Conservation (phyloP, 2,329 filamentous ascomycete genomes). For the Exserohilum rostratum region DNA sequence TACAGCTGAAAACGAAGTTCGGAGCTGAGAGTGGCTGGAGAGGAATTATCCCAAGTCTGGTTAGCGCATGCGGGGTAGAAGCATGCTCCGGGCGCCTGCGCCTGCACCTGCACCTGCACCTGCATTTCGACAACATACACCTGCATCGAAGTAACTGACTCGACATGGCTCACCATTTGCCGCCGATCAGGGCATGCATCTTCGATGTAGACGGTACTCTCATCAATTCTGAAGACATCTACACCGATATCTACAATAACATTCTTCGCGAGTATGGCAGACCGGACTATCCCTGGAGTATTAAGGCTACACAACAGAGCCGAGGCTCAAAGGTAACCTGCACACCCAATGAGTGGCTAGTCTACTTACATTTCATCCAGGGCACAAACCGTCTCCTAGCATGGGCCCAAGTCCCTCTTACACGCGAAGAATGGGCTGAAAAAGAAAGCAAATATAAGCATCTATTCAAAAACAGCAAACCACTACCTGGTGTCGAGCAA, state of each 20-base stretch:
- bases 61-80: neutral
- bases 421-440: conserved; percentile 21
- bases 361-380: conserved; percentile 6
- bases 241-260: conserved; percentile 26
- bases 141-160: neutral
- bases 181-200: conserved; percentile 41
- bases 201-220: conserved; percentile 47
- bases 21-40: neutral
- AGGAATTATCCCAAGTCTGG: neutral
- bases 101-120: too few relatives aligned
- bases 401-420: conserved; percentile 27
- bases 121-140: too few relatives aligned
- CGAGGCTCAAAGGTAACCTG: conserved; percentile 20
- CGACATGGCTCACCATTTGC: conserved; percentile 10
- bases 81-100: neutral
- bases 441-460: conserved; percentile 14
- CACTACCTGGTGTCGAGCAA: neutral
- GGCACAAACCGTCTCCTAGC: conserved; percentile 26
- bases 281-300: conserved; percentile 25
- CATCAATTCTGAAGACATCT: conserved; percentile 45
- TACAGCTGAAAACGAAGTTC: too few relatives aligned
- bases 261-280: conserved; percentile 27
- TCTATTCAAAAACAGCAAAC: conserved; percentile 18
- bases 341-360: neutral
- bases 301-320: conserved; percentile 32